Evolutionary conservation across 2,329 filamentous ascomycete species (phyloP), one percentile per base, ranked within the genome.

Genomic region (Monilinia fructicola): DNA sequence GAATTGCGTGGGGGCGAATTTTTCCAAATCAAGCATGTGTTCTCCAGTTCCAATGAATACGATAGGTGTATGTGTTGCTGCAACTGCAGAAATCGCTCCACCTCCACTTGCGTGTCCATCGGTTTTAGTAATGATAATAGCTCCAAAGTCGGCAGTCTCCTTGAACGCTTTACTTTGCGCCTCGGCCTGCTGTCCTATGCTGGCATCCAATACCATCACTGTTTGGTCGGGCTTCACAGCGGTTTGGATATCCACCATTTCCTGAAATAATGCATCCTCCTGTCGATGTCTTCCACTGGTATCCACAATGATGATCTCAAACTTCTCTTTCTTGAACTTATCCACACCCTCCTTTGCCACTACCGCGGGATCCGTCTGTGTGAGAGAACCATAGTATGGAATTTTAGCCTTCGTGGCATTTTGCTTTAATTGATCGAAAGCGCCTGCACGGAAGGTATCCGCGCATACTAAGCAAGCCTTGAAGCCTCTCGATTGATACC

Each of bases 331-430:
- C 82, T 97, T 97, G 84, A 99, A 99, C 80, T 98, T 96, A 56
- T 97, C 93, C 42, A 99, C 95, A 80, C 95, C 95, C 73, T 97
- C 93, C n/a, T 88, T 86, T 0, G 95, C 94, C 23, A 99, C 95
- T 7, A 93, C 89, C 0, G 94, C 93, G 0, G 95, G 95, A 76
- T 99, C 95, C 10, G 93, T 97, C 81, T 99, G 93, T 3, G 94
- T 99, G 71, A 99, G 83, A 67, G 92, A 96, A 74, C 95, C 95
- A 78, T 96, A 99, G 84, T 99, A 99, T 12, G 95, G 95, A 63
- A 99, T 98, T 82, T 98, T 98, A 61, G 95, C 95, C 79, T 98
- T 99, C 44, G 93, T 98, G 1, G 95, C 95, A 78, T 99, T 99
- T 81, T 99, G 95, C 81, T 98, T 98, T 78, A 99, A 79, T 81